Base-by-base conservation (phyloP, 1,139 yeast species). In the Scheffersomyces cryptocercus region DNA sequence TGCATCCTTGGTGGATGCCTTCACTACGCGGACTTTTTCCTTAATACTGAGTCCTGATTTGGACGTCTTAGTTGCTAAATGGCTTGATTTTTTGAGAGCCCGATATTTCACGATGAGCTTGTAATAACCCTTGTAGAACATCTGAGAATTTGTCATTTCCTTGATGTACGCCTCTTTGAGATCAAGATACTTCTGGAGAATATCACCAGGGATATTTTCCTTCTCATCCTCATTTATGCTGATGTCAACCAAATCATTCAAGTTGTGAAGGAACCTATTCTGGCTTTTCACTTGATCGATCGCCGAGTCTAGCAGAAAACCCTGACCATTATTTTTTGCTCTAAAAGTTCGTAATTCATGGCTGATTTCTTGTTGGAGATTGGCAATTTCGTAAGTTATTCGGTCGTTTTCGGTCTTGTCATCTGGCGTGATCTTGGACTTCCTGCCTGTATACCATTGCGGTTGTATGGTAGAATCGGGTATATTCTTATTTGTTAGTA, bases 91-190 rank as follows among this genome's bases (percentile, higher is more conserved):
- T 44, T 71, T 73, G 46, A 75, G 54, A 12, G 62, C 62, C 35
- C 69, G 63, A 52, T 77, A 77, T 51, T 73, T 75, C 38, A 65
- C 54, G 29, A 71, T 68, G 28, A 78, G 62, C 42, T 64, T 60
- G 48, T 72, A 67, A 51, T 74, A 78, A 12, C 68, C 67, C 39
- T 65, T 55, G 49, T 68, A 68, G 38, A 71, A 60, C 11, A 46
- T 50, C 47, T 63, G 67, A 13, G 67, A 62, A 36, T 56, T 61
- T 20, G 56, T 53, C 28, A 70, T 51, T 44, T 71, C 75, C 7
- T 53, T 53, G 8, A 69, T 46, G 46, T 66, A 66, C 24, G 67
- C 68, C n/a, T 53, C 45, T 43, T 70, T 62, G 33, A 77, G 55
- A 7, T 61, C 50, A 2, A 62, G 49, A 49, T 68, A 74, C 41